A percentile compares a stretch with the other conserved stretches of the same genome.
Conservation (phyloP, 805 yeast genomes). For the Ascoidea rubescens region DNA sequence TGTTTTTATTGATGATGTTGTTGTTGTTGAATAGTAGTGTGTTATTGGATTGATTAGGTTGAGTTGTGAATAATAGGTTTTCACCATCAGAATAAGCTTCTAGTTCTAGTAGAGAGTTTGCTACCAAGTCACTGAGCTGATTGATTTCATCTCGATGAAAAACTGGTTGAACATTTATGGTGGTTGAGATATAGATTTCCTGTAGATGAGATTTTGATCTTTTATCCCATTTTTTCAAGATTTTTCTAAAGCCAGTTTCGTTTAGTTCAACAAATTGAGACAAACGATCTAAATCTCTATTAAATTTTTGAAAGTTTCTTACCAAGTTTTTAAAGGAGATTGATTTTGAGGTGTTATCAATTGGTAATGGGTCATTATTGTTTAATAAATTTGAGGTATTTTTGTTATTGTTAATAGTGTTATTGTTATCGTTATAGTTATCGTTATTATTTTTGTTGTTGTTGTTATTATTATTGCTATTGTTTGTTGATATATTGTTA, state of each 20-base stretch:
- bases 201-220: slow-evolving; percentile 89
- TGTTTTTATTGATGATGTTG: neutral
- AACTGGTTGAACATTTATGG: slow-evolving; percentile 93
- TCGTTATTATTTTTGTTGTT: neutral
- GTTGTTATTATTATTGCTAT: neutral
- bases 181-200: slow-evolving; percentile 81
- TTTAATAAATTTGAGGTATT: neutral
- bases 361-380: slow-evolving; percentile 9
- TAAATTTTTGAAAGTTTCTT: slow-evolving; percentile 79
- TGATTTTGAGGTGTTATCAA: slow-evolving; percentile 19
- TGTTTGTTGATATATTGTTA: neutral
- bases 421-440: too few species aligned
- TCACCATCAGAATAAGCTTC: slow-evolving; percentile 56
- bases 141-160: slow-evolving; percentile 84
- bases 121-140: slow-evolving; percentile 64
- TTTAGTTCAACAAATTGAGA: slow-evolving; percentile 92
- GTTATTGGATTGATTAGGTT: slow-evolving; percentile 5
- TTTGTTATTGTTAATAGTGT: neutral
- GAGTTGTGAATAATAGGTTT: slow-evolving; percentile 15
- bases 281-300: slow-evolving; percentile 74
- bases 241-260: slow-evolving; percentile 92
- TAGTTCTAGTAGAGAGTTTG: slow-evolving; percentile 53
- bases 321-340: slow-evolving; percentile 71
- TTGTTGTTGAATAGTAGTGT: neutral
- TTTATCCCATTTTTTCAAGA: slow-evolving; percentile 95